Evolutionary conservation across 768 basidiomycete species (phyloP), one percentile per base, ranked within the genome.

Genomic region (Tricholoma flavovirens): DNA sequence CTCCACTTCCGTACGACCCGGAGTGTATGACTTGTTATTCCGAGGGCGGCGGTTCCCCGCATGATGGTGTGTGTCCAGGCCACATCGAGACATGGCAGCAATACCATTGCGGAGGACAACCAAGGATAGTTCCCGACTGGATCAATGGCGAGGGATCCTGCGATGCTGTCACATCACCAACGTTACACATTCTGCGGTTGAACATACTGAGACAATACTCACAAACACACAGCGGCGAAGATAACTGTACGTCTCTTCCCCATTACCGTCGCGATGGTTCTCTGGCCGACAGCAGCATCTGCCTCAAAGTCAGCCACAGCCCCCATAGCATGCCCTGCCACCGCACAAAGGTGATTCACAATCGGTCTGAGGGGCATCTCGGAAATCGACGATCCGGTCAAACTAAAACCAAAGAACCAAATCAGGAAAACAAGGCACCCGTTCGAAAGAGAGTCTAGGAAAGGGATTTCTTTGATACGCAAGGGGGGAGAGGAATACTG

Each of bases 331-430:
- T 62, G 60, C 9, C 59, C 52, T 12, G 38, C 60, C 14, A 54
- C 26, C 8, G 55, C 56, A 46, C 60, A 62, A 21, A 62, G 40
- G 43, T 56, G 48, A 33, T 59, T 46, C 58, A 62, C 43, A 12
- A 59, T 42, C 3, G 55, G 58, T 29, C 56, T 62, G 38, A 48
- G 49, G 21, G 58, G 50, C 22, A 54, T 42, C 19, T 59, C 49
- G 10, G 33, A 40, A 7, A 55, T 32, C 36, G 43, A 40, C 17
- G 45, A 51, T 15, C 58, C 55, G 15, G 61, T 55, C 32, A 62
- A 57, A 29, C 58, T 57, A 33, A 59, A 62, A 2, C 60, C 60
- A 55, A 58, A 59, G 36, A 62, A 59, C 61, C 58, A 62, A 17
- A 50, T 52, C 19, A 62, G 30, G 26, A 49, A 62, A 8, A 62